Evolutionary conservation across 352 stramenopile species (phyloP).

Genomic region (Aphanomyces invadans): DNA sequence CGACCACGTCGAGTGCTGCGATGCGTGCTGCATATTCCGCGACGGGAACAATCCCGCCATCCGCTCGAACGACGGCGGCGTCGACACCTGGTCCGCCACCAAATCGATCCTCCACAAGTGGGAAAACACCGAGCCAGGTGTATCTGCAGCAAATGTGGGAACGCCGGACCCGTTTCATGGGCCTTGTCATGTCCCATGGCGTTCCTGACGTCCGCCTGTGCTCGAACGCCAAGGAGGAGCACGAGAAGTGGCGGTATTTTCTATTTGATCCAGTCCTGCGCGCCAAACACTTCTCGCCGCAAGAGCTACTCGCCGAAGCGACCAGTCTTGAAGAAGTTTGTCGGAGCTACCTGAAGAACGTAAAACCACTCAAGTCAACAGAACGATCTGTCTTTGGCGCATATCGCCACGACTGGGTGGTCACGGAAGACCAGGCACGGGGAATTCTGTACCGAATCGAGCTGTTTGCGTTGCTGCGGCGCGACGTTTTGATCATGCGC

Average conservation of each 20-base stretch:
- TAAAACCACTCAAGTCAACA: conserved; percentile 23
- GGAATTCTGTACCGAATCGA: conserved; percentile 72
- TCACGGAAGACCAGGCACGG: conserved; percentile 47
- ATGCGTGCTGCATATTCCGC: no score
- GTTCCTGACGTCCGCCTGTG: conserved; percentile 66
- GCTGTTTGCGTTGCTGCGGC: conserved; percentile 66
- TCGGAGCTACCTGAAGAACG: not conserved
- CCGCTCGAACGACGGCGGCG: no score
- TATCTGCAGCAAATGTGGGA: conserved; percentile 17
- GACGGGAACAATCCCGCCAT: no score
- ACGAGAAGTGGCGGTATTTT: conserved; percentile 80
- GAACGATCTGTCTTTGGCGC: conserved; percentile 59
- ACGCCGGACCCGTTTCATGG: conserved; percentile 54
- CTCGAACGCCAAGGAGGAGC: conserved; percentile 35
- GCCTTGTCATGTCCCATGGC: conserved; percentile 64
- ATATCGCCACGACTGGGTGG: conserved; percentile 47
- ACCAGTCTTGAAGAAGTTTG: conserved; percentile 2
- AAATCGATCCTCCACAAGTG: no score
- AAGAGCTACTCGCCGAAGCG: conserved; percentile 11
- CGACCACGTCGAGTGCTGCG: no score
- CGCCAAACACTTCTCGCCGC: conserved; percentile 22
- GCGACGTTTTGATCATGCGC: conserved; percentile 56
- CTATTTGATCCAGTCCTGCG: conserved; percentile 42
- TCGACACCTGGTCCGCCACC: no score
- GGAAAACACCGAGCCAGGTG: not conserved